Evolutionary conservation across 441 rosid species (phyloP).

Genomic region (Populus tomentosa): DNA sequence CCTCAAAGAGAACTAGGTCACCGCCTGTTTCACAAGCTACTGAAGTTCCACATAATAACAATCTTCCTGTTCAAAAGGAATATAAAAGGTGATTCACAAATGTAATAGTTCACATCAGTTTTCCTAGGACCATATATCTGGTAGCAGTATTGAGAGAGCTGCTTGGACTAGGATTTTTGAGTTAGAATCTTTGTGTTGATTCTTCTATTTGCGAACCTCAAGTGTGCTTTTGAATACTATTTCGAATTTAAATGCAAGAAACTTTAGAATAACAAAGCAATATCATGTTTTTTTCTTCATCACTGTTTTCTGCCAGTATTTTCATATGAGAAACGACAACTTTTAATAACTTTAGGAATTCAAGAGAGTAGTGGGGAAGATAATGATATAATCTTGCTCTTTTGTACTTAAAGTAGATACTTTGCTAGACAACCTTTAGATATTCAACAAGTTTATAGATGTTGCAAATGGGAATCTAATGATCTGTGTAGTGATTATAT

Average conservation of each 20-base stretch:
- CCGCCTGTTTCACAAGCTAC: conserved; percentile 27
- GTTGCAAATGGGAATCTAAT: neutral
- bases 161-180: neutral
- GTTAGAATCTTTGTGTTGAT: neutral
- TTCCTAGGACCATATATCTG: neutral
- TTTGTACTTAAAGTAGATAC: neutral
- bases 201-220: neutral
- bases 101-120: neutral
- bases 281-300: no score
- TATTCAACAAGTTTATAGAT: neutral
- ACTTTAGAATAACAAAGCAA: no score
- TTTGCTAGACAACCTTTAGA: neutral
- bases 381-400: neutral
- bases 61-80: conserved; percentile 31
- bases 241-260: neutral
- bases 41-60: conserved; percentile 32
- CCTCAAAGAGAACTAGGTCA: conserved; percentile 40
- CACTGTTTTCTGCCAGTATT: no score
- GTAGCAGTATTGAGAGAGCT: neutral
- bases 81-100: conserved; percentile 40
- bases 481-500: neutral
- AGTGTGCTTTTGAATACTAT: neutral
- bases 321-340: no score
- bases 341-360: neutral
- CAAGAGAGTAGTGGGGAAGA: neutral